Conservation (phyloP, 768 basidiomycete species). For the Tricholoma saponaceum region DNA sequence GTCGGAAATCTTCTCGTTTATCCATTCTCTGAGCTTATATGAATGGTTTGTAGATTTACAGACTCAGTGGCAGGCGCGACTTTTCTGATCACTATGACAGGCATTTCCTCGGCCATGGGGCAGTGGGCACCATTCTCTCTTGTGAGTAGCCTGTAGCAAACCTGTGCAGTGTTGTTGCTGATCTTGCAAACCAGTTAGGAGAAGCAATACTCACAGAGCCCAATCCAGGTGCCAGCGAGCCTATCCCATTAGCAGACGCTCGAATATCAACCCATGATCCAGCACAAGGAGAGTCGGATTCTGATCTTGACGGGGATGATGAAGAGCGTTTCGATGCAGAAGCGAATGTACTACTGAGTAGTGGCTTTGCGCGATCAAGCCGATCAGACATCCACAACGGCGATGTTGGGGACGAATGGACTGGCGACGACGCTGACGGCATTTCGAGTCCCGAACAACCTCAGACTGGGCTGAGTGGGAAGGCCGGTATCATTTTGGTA, state of each 20-base stretch:
- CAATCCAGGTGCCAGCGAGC: constrained; percentile 26
- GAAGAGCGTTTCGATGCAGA: neutral
- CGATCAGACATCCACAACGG: constrained; percentile 18
- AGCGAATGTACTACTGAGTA: constrained; percentile 29
- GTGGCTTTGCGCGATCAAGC: constrained; percentile 36
- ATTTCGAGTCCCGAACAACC: neutral
- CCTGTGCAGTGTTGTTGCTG: constrained; percentile 17
- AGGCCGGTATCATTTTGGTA: constrained; percentile 86
- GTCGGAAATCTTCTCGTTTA: constrained; percentile 24
- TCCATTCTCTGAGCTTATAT: neutral
- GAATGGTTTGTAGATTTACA: constrained; percentile 52
- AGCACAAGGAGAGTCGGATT: constrained; percentile 13
- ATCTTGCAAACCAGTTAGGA: constrained; percentile 49
- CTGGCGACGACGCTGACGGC: constrained; percentile 13
- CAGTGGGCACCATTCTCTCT: constrained; percentile 94
- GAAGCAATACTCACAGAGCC: constrained; percentile 78
- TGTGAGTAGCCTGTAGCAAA: constrained; percentile 31
- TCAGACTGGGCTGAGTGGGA: constrained; percentile 53
- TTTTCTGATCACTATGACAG: constrained; percentile 69
- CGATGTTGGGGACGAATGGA: no score
- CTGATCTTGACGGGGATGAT: constrained; percentile 8
- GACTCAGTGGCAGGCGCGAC: constrained; percentile 71
- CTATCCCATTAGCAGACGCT: constrained; percentile 41
- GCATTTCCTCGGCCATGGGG: constrained; percentile 87
- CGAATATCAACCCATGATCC: constrained; percentile 28